These are phyloP conservation scores for Curvularia sp. DNA, from an alignment of 2,329 filamentous ascomycete genomes.

Conservation along the genomic window DNA sequence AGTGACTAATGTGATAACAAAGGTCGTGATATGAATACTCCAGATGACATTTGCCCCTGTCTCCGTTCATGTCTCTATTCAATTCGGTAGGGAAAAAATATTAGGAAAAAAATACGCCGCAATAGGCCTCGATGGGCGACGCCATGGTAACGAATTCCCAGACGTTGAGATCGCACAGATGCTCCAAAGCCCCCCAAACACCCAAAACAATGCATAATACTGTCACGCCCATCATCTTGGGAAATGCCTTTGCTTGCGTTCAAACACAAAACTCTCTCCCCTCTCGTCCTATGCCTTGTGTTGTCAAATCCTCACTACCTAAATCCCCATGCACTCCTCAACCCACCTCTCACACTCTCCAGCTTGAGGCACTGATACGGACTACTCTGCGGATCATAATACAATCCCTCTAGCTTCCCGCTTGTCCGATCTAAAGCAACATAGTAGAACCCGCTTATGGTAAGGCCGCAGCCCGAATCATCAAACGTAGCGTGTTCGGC, in stretches of 20 bases:
- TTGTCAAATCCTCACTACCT: conserved; percentile 20
- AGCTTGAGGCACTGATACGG: conserved; percentile 62
- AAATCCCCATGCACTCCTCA: conserved; percentile 52
- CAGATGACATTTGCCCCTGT: background rate
- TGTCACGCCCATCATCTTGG: background rate
- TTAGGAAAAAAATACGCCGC: background rate
- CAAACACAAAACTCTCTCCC: background rate
- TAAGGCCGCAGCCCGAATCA: conserved; percentile 55
- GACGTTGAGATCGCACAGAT: background rate
- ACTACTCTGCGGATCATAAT: conserved; percentile 62
- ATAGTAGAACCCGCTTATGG: conserved; percentile 64
- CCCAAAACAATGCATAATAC: background rate
- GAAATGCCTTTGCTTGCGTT: background rate
- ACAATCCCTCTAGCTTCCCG: conserved; percentile 60
- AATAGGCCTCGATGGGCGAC: conserved; percentile 1
- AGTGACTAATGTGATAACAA: background rate
- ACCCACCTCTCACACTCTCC: conserved; percentile 46
- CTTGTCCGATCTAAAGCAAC: conserved; percentile 57
- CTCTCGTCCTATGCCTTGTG: background rate
- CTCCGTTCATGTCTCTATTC: background rate
- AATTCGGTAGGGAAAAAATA: background rate
- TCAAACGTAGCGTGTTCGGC: conserved; percentile 38
- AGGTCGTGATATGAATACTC: background rate
- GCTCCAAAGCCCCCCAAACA: background rate
- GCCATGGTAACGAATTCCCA: background rate